Base-by-base conservation (phyloP, 495 filamentous ascomycete species). In the Aspergillus sclerotioniger region DNA sequence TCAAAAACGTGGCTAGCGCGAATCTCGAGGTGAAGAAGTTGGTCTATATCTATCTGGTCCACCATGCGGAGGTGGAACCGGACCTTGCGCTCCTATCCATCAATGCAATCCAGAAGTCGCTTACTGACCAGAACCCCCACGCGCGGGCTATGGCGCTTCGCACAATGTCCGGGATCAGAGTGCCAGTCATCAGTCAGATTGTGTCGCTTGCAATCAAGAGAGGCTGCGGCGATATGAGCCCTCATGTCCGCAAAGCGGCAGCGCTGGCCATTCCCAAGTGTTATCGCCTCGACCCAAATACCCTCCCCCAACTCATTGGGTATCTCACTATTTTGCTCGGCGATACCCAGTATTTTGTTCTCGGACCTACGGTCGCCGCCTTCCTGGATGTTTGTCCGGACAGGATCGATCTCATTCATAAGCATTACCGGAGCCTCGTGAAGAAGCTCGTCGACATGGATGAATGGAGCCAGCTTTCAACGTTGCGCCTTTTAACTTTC, bases 181-280 rank as follows among this genome's bases (percentile, higher is more conserved):
- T 98, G 1, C 94, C 94, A 2, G 95, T 96, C n/a, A 98, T 98
- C 73, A 93, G 90, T 53, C 94, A 97, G 73, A 98, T 98, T 61
- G 95, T 98, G n/a, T 91, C 88, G 3, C 76, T 98, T 45, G 94
- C 90, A 0, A 96, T 98, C 71, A 95, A 96, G 68, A 87, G 91
- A 60, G 94, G 94, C 1, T 85, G 86, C 20, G 90, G 84, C 13
- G 94, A 98, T 63, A 96, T 98, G 91, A 96, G 90, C 62, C 86
- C 94, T 0, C 87, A 90, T 69, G 94, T 98, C 44, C 84, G 94
- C 55, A 93, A 94, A 66, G 90, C 92, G 9, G 94, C 94, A 21
- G 94, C 94, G 15, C 72, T 97, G 59, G 89, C 94, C n/a, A 95
- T 97, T 48, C 94, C 94, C 5, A 98, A 98, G 74, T 98, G 94